These are phyloP conservation scores for Xerocomus amazonicus DNA, from an alignment of 1,284 basidiomycete genomes.

Conservation along the genomic window DNA sequence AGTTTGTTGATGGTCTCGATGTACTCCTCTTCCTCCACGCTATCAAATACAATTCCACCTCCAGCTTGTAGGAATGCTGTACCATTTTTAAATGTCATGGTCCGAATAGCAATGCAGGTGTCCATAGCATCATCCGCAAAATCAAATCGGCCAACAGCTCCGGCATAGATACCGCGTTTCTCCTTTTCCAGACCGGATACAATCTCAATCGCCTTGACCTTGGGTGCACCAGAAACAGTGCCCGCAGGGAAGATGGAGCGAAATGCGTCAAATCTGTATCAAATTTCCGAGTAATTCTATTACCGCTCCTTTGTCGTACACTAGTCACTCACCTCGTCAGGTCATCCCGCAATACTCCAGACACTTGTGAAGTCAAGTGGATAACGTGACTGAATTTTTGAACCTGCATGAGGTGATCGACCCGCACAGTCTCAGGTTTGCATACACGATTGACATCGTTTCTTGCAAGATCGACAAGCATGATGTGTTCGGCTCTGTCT, in stretches of 20 bases:
- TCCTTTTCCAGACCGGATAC: conserved; percentile 87
- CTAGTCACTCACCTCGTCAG: conserved; percentile 62
- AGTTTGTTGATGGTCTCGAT: conserved; percentile 96
- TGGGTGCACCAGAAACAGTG: conserved; percentile 98
- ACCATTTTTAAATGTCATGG: conserved; percentile 96
- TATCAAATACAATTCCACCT: conserved; percentile 97
- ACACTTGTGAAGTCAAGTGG: conserved; percentile 94
- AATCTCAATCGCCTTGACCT: conserved; percentile 98
- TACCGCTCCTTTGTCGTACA: not conserved
- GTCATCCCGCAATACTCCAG: conserved; percentile 80
- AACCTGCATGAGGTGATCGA: conserved; percentile 91
- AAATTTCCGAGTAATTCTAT: not conserved
- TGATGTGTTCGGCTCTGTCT: conserved; percentile 97
- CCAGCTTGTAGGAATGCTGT: conserved; percentile 93
- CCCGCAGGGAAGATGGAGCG: conserved; percentile 99
- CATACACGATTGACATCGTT: conserved; percentile 99
- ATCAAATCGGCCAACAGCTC: conserved; percentile 96
- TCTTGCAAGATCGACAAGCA: conserved; percentile 98
- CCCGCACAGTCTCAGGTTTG: conserved; percentile 91
- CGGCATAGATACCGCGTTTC: conserved; percentile 92
- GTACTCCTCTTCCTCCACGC: conserved; percentile 96
- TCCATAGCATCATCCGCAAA: conserved; percentile 96
- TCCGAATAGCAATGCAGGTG: conserved; percentile 97
- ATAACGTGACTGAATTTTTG: conserved; percentile 99
- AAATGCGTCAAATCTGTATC: conserved; percentile 90